phyloP scores from a whole-genome alignment of 768 basidiomycete species.

The Naganishia randhawae region DNA sequence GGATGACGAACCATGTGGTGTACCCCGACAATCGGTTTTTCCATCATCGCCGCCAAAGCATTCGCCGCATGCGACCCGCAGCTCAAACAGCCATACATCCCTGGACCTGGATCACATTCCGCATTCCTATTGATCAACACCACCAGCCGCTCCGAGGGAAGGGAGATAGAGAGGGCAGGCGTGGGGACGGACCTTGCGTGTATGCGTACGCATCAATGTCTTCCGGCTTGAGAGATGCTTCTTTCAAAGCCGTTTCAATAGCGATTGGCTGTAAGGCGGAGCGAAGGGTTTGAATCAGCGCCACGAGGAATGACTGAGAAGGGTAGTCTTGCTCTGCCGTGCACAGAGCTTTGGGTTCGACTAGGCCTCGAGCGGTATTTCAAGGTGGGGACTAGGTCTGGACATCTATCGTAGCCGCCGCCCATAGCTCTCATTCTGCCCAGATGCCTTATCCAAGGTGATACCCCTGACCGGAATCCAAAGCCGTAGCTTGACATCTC shows the following conservation, averaged over 20 bases:
- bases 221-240: constrained; percentile 60
- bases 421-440: too few relatives aligned
- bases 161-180: background rate
- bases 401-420: too few relatives aligned
- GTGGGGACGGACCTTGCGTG: constrained; percentile 69
- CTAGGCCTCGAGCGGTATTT: too few relatives aligned
- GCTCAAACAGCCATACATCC: constrained; percentile 74
- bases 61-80: constrained; percentile 80
- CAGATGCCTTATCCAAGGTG: too few relatives aligned
- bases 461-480: too few relatives aligned
- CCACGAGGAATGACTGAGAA: background rate
- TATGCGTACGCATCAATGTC: constrained; percentile 85
- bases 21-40: constrained; percentile 79
- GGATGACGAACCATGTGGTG: constrained; percentile 78
- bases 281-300: background rate
- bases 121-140: background rate
- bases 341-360: too few relatives aligned
- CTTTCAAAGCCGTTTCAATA: constrained; percentile 63
- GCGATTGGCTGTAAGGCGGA: constrained; percentile 62
- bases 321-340: too few relatives aligned
- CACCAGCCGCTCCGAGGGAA: background rate
- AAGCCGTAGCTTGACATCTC: too few relatives aligned
- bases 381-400: too few relatives aligned
- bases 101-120: constrained; percentile 26
- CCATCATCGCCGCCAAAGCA: constrained; percentile 69